phyloP scores from a whole-genome alignment of 306 rosid genomes.

The Psophocarpus tetragonolobus region DNA sequence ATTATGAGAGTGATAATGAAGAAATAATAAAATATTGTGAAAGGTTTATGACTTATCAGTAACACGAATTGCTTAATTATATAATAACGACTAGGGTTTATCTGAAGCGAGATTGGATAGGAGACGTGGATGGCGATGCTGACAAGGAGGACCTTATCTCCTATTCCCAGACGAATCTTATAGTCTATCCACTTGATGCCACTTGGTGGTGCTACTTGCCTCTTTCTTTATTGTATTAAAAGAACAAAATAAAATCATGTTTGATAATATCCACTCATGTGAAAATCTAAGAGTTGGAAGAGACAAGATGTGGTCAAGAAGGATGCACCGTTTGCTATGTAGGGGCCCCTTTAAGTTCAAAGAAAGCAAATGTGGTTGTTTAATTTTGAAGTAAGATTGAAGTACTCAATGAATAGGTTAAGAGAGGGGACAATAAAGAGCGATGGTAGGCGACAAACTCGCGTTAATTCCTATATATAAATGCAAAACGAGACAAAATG shows the following conservation, averaged over 20 bases:
- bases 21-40: conserved; percentile 3
- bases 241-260: not conserved
- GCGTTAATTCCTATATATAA: not conserved
- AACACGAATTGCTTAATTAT: conserved; percentile 7
- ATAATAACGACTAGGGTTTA: conserved; percentile 36
- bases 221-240: not conserved
- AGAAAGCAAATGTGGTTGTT: conserved; percentile 28
- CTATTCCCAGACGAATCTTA: conserved; percentile 25
- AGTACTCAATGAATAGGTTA: not conserved
- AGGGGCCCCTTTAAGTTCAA: conserved; percentile 20
- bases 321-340: conserved; percentile 27
- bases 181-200: conserved; percentile 44
- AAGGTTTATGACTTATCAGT: not conserved
- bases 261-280: conserved; percentile 22
- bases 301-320: conserved; percentile 38
- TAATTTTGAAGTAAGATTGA: not conserved
- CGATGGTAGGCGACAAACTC: not conserved
- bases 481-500: not conserved
- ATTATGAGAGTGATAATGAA: not conserved
- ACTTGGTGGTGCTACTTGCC: conserved; percentile 43
- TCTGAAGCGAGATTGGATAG: conserved; percentile 41
- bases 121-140: conserved; percentile 53
- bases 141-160: conserved; percentile 58
- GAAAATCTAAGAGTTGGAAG: conserved; percentile 18
- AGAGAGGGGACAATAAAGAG: not conserved